Conservation (phyloP, 495 filamentous ascomycete genomes). For the Tricharina praecox region DNA sequence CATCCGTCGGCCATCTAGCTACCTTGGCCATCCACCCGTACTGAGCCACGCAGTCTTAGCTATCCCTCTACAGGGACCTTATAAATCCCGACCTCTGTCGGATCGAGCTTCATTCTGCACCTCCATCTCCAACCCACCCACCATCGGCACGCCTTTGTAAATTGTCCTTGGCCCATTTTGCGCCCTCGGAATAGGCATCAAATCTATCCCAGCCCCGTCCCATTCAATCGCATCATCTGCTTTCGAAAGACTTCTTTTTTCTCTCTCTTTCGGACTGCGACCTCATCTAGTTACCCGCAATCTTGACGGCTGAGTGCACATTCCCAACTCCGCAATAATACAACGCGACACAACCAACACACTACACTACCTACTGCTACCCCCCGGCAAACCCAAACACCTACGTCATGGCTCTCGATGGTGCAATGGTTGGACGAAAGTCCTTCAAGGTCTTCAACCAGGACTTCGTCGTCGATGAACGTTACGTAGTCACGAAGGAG, state of each 20-base stretch:
- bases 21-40: background rate
- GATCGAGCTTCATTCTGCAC: background rate
- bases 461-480: constrained; percentile 95
- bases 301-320: background rate
- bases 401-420: constrained; percentile 15
- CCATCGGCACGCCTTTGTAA: constrained; percentile 1
- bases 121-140: background rate
- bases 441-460: constrained; percentile 99
- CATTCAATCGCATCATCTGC: background rate
- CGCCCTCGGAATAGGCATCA: too few relatives aligned
- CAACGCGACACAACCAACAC: too few relatives aligned
- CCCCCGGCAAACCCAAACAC: background rate
- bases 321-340: too few relatives aligned
- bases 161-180: too few relatives aligned
- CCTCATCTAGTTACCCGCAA: background rate
- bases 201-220: too few relatives aligned
- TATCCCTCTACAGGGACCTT: background rate
- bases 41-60: background rate
- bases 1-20: background rate
- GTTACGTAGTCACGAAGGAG: constrained; percentile 97
- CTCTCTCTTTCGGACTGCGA: background rate
- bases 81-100: background rate
- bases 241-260: background rate
- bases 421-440: constrained; percentile 59
- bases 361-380: background rate